phyloP scores from a whole-genome alignment of 2,329 filamentous ascomycete genomes.

The Penicillium corylophilum region DNA sequence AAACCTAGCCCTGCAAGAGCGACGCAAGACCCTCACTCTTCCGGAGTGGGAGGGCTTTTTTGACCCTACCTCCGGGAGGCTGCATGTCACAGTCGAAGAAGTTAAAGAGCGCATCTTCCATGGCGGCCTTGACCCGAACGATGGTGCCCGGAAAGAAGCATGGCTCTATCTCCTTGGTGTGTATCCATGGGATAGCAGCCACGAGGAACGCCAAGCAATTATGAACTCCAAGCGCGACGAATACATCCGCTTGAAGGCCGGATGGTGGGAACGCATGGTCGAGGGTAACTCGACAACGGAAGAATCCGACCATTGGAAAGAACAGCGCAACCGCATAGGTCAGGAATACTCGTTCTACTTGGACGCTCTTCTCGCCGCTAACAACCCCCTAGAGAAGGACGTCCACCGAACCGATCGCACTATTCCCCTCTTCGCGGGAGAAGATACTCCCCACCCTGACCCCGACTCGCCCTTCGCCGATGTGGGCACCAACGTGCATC shows the following conservation, averaged over 20 bases:
- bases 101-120: constrained; percentile 98
- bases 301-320: constrained; percentile 92
- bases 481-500: constrained; percentile 89
- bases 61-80: constrained; percentile 68
- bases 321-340: constrained; percentile 93
- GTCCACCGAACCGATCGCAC: constrained; percentile 95
- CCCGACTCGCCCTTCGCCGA: constrained; percentile 93
- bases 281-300: constrained; percentile 78
- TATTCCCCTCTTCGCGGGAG: constrained; percentile 91
- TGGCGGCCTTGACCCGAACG: constrained; percentile 81
- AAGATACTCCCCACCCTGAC: constrained; percentile 95
- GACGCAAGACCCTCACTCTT: constrained; percentile 72
- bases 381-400: constrained; percentile 77
- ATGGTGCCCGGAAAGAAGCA: constrained; percentile 91
- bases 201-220: constrained; percentile 78
- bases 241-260: constrained; percentile 88
- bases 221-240: constrained; percentile 85
- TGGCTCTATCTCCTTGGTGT: constrained; percentile 94
- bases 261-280: constrained; percentile 93
- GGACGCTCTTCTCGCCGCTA: constrained; percentile 20
- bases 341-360: constrained; percentile 41
- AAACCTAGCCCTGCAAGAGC: constrained; percentile 71
- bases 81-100: constrained; percentile 82
- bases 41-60: constrained; percentile 93
- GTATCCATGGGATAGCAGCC: constrained; percentile 87